Percentiles rank a stretch among this genome's conserved stretches.
These are phyloP conservation scores for Schrenkiella parvula DNA, from an alignment of 345 rosid genomes.

Conservation along the genomic window DNA sequence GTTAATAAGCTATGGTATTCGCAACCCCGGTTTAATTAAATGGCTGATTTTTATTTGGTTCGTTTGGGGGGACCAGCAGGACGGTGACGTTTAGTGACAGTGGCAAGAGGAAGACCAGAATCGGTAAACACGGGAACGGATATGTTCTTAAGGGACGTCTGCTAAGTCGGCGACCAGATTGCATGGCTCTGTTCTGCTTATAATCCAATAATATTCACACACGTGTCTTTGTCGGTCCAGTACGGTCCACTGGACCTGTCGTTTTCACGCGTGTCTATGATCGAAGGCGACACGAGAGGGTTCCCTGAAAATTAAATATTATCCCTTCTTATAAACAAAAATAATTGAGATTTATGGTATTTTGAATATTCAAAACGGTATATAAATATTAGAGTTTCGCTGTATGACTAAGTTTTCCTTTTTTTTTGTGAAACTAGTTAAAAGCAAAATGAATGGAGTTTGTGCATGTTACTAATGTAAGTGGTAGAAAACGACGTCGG, in stretches of 20 bases:
- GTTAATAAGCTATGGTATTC: background rate
- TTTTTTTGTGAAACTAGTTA: background rate
- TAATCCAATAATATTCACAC: conserved; percentile 2
- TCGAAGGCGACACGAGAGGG: conserved; percentile 14
- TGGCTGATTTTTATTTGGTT: background rate
- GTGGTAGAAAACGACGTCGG: conserved; percentile 20
- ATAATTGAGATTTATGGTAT: background rate
- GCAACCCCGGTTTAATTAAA: conserved; percentile 13
- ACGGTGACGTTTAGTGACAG: conserved; percentile 7
- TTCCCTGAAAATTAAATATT: background rate
- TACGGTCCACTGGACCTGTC: conserved; percentile 31
- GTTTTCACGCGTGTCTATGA: conserved; percentile 37
- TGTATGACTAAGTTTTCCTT: background rate
- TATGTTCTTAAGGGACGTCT: conserved; percentile 13
- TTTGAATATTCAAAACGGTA: conserved; percentile 6
- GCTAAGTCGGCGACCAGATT: conserved; percentile 29
- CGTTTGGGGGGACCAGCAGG: conserved; percentile 8
- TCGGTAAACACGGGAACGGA: conserved; percentile 25
- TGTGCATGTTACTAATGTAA: conserved; percentile 11
- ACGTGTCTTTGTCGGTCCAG: conserved; percentile 36
- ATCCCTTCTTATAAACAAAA: background rate
- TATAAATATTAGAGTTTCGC: background rate
- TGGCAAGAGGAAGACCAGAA: conserved; percentile 16
- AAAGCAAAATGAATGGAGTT: background rate
- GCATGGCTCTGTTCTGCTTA: conserved; percentile 34